These are phyloP conservation scores for Chernovozyma sophiae-reginae DNA, from an alignment of 1,139 yeast species.

Conservation along the genomic window DNA sequence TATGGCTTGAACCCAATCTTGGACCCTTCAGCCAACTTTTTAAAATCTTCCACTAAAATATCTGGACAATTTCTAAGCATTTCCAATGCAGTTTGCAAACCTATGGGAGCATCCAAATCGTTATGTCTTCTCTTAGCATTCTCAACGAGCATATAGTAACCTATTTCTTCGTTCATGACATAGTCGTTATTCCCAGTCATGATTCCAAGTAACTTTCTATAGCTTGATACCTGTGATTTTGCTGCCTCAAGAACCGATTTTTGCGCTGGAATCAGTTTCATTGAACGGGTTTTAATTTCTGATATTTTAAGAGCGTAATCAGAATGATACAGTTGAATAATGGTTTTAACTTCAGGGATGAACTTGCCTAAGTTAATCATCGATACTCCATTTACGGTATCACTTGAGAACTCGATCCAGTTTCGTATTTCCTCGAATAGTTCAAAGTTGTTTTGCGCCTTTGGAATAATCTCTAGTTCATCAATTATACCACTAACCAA, in stretches of 20 bases:
- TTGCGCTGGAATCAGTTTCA: conserved; percentile 41
- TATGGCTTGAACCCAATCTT: conserved; percentile 37
- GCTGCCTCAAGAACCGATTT: conserved; percentile 46
- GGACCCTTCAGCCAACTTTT: conserved; percentile 42
- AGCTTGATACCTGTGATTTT: conserved; percentile 54
- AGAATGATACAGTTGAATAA: conserved; percentile 15
- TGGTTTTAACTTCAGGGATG: conserved; percentile 13
- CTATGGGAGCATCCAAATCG: conserved; percentile 48
- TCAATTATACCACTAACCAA: conserved; percentile 65
- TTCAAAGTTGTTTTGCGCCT: conserved; percentile 14
- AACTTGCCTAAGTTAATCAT: conserved; percentile 21
- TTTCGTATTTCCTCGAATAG: conserved; percentile 24
- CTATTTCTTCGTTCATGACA: conserved; percentile 9
- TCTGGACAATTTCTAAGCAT: conserved; percentile 32
- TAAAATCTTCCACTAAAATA: conserved; percentile 40
- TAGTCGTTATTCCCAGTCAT: conserved; percentile 21
- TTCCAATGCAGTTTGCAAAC: conserved; percentile 30
- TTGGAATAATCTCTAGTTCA: conserved; percentile 27
- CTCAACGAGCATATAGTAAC: conserved; percentile 33
- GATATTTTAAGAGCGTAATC: conserved; percentile 27
- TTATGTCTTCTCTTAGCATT: conserved; percentile 44
- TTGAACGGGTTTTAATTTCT: conserved; percentile 59
- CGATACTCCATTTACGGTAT: conserved; percentile 11
- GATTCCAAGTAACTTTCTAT: conserved; percentile 39
- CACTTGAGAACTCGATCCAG: conserved; percentile 9